Conservation (phyloP, 768 basidiomycete species). For the Suillus subalutaceus region DNA sequence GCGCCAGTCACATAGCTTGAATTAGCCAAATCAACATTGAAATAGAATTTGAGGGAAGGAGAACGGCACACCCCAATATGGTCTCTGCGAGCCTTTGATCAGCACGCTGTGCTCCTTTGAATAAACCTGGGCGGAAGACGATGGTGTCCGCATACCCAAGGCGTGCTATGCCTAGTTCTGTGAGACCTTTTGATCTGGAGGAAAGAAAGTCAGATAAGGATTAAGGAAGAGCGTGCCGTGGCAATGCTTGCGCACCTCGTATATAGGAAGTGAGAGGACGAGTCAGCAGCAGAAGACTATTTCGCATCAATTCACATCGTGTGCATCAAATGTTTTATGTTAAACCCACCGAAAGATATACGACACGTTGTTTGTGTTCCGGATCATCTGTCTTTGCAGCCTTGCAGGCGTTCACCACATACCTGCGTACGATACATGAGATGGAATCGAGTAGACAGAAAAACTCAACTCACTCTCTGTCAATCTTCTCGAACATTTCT, state of each 20-base stretch:
- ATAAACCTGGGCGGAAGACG: conserved; percentile 64
- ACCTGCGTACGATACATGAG: conserved; percentile 40
- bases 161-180: conserved; percentile 66
- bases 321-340: not conserved
- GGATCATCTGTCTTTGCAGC: conserved; percentile 58
- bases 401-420: conserved; percentile 73
- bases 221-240: not conserved
- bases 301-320: not conserved
- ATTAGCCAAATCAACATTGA: not conserved
- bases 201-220: not conserved
- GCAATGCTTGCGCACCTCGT: conserved; percentile 36
- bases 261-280: conserved; percentile 56
- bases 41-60: not conserved
- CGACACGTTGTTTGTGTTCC: conserved; percentile 53
- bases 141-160: conserved; percentile 75
- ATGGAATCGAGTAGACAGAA: not conserved
- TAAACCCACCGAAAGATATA: conserved; percentile 69
- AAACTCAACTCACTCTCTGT: conserved; percentile 59
- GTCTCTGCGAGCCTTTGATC: conserved; percentile 45
- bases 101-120: conserved; percentile 50
- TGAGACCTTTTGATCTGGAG: conserved; percentile 71
- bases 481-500: conserved; percentile 74
- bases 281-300: conserved; percentile 56
- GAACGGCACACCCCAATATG: conserved; percentile 42
- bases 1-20: conserved; percentile 41